Conservation (phyloP, 352 stramenopile species). For the Phytophthora cryptogea region DNA sequence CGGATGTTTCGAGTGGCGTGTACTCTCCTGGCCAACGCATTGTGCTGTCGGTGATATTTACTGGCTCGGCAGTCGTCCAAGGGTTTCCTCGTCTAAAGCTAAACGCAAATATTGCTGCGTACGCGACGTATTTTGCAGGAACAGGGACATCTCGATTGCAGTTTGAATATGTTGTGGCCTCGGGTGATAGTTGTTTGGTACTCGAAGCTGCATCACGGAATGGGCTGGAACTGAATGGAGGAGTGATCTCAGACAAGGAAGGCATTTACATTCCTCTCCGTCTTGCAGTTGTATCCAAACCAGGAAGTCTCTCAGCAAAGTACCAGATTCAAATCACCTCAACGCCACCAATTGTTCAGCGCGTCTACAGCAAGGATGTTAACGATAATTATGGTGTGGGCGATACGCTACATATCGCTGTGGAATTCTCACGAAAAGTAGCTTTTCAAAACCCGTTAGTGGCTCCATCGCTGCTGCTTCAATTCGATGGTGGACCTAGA, state of each 20-base stretch:
- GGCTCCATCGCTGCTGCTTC: constrained; percentile 39
- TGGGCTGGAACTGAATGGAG: constrained; percentile 56
- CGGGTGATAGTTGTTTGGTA: constrained; percentile 44
- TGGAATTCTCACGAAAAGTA: constrained; percentile 55
- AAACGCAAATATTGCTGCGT: constrained; percentile 45
- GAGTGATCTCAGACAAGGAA: constrained; percentile 49
- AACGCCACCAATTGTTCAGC: constrained; percentile 35
- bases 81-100: constrained; percentile 54
- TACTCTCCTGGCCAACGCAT: constrained; percentile 73
- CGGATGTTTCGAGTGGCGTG: constrained; percentile 43
- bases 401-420: constrained; percentile 48
- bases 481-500: constrained; percentile 35
- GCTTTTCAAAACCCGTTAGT: constrained; percentile 16
- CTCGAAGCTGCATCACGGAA: constrained; percentile 56
- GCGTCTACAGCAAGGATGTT: constrained; percentile 40
- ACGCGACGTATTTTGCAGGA: constrained; percentile 59
- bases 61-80: constrained; percentile 46
- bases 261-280: constrained; percentile 52
- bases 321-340: constrained; percentile 55
- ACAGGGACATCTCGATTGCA: constrained; percentile 44
- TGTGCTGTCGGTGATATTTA: constrained; percentile 57
- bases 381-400: constrained; percentile 50
- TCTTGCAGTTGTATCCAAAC: constrained; percentile 32
- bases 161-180: constrained; percentile 63
- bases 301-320: constrained; percentile 52